Base-by-base conservation (phyloP, 768 basidiomycete genomes). In the Mycena alexandri region DNA sequence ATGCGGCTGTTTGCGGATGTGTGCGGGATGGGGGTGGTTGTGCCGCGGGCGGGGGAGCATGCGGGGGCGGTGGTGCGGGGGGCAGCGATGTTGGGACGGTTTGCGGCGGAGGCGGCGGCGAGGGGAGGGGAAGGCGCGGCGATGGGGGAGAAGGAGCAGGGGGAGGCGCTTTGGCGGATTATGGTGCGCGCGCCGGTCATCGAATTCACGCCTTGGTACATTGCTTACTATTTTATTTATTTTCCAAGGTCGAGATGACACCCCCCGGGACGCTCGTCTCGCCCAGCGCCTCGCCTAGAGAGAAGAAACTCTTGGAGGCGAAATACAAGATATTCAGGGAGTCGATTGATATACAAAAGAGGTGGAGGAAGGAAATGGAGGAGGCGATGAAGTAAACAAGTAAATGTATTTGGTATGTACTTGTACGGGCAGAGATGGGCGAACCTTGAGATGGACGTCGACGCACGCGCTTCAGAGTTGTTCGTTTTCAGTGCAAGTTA, bases 241-340 rank as follows among this genome's bases (percentile, higher is more conserved):
- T 22, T 41, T 29, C 6, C 17, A 34, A 95, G 94, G 88, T 93
- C 36, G 91, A 95, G 71, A 99, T 99, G 98, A 97, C 96, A 9
- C 92, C 93, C 38, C 82, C 89, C 1, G 97, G 93, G 5, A 88
- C 85, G 17, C 81, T 91, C 48, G 84, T 99, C 38, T 75, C 79
- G 9, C 94, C 96, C 3, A 80, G 82, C 17, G 89, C 89, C 13
- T 84, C 85, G 5, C 68, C 77, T 1, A 87, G 81, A 77, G 94
- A 93, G 79, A 89, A 88, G 78, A 90, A 83, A 74, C 77, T 99
- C 52, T 81, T 99, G 56, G 89, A 94, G 61, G 94, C 91, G 10
- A 99, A 99, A 82, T 99, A 98, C 79, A 90, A 87, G 77, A 96
- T 98, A 74, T 99, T 98, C 82, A 79, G 87, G 63, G 96, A 98